Evolutionary conservation across 192 early-diverging fungal species (phyloP), one percentile per base, ranked within the genome.

Genomic region (Pilobolus umbonatus): DNA sequence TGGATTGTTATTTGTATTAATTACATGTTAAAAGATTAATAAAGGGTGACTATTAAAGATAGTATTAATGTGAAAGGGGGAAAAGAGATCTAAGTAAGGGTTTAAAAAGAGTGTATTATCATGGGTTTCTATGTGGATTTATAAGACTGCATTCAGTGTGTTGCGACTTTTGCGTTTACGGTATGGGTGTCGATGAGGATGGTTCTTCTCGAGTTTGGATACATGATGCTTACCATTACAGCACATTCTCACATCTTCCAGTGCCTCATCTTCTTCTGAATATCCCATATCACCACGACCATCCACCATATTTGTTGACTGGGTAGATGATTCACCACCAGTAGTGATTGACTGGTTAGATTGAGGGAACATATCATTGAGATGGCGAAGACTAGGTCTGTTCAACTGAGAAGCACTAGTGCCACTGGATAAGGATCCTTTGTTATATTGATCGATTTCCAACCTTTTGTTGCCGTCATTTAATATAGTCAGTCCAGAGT

Each of bases 201-300:
- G 64, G 46, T 49, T 35, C 30, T 67, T 67, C 39, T 73, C 71
- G 10, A 73, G 44, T 17, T 60, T 57, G 14, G 61, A 58, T 2
- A 73, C 55, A 57, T 73, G 55, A 42, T 73, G 71, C 29, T 67
- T 73, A 21, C 71, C 71, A 60, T 73, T 56, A 40, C 71, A 73
- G 15, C 71, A 73, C 50, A 64, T 55, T 21, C 71, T 55, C 6
- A 73, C 65, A 45, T 73, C 57, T 55, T 73, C 71, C 28, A 73
- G 38, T 7, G 61, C 65, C 28, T 73, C 71, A 8, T 67, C 61
- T 25, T 55, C 50, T 32, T 73, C 71, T n/a, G n/a, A n/a, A 10
- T 57, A 34, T 31, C 46, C 56, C 6, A 30, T 5, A 44, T 57
- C 57, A 7, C 15, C 29, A 9, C 15, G 30, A 9, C 32, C 48